Evolutionary conservation across 768 basidiomycete genomes (phyloP).

Genomic region (Russula brevipes): DNA sequence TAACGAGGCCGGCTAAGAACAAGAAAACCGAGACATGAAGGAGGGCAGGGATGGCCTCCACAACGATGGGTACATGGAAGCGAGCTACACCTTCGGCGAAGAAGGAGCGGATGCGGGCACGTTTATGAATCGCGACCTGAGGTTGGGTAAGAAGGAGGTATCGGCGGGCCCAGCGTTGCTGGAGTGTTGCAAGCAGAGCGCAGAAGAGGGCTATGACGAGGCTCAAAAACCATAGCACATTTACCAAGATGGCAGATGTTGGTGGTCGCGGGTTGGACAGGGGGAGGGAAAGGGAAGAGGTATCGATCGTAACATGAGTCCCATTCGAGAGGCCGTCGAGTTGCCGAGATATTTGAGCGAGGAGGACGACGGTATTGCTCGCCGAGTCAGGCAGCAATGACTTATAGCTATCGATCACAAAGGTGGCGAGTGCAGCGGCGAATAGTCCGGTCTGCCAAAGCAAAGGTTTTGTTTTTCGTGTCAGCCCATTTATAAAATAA

Average conservation of each 20-base stretch:
- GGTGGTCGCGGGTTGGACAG: not conserved
- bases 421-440: constrained; percentile 9
- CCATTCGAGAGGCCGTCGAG: constrained; percentile 4
- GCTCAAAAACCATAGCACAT: constrained; percentile 17
- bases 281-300: too few relatives aligned
- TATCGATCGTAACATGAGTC: not conserved
- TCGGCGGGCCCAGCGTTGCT: constrained; percentile 16
- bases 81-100: constrained; percentile 2
- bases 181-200: constrained; percentile 14
- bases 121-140: constrained; percentile 6
- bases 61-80: not conserved
- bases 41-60: constrained; percentile 11
- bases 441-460: constrained; percentile 19
- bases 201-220: constrained; percentile 12
- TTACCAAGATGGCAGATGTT: constrained; percentile 8
- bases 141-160: constrained; percentile 1
- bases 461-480: too few relatives aligned
- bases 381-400: constrained; percentile 11
- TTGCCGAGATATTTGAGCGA: constrained; percentile 22
- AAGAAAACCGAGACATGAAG: constrained; percentile 18
- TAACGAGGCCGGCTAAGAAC: constrained; percentile 16
- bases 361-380: constrained; percentile 2
- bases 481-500: not conserved
- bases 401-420: constrained; percentile 23
- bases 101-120: constrained; percentile 10